Base-by-base conservation (phyloP, 352 stramenopile genomes). In the Phytopythium boreale region DNA sequence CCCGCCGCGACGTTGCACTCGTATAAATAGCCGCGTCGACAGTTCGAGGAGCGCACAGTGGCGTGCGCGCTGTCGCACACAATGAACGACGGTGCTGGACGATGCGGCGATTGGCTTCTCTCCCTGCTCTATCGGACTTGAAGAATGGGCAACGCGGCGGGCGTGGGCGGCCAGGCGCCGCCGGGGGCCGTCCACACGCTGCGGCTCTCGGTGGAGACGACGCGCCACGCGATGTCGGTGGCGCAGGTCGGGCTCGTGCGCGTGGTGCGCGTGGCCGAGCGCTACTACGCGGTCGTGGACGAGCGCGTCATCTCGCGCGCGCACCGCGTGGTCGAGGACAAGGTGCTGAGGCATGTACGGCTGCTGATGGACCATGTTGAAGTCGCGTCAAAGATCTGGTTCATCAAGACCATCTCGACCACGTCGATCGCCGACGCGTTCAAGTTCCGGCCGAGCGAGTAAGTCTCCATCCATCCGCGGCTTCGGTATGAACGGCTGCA, bases 371-470 rank as follows among this genome's bases (percentile, higher is more conserved):
- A 88, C 52, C 70, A 84, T 27, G 72, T 80, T 2, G 80, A 92
- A 44, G 77, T 85, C 44, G 61, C 53, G 22, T 88, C 79, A 5
- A 92, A 92, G 69, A 31, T 80, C 2, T 74, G 75, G 61, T 88
- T 89, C 31, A 79, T 90, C 53, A 84, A 87, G 59, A 72, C 74
- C 66, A 82, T 92, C 41, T 88, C 77, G 20, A 90, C 66, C 26
- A 84, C 75, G 15, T 78, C 73, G 8, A 82, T 89, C 58, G 79
- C 79, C 0, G 62, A 75, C 39, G 80, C 79, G 3, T 89, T 87
- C 51, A 53, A 69, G 31, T 80, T 92, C 46, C 65, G 74, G 14
- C 58, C 82, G 2, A 60, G 72, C 41, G 77, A 92, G 80, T 89
- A 59, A 59, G 80, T 76, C 8, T 26, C 1, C 10, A 37, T 26